Evolutionary conservation across 371 early-diverging fungal genomes (phyloP).

Genomic region (Saksenaea oblongispora): DNA sequence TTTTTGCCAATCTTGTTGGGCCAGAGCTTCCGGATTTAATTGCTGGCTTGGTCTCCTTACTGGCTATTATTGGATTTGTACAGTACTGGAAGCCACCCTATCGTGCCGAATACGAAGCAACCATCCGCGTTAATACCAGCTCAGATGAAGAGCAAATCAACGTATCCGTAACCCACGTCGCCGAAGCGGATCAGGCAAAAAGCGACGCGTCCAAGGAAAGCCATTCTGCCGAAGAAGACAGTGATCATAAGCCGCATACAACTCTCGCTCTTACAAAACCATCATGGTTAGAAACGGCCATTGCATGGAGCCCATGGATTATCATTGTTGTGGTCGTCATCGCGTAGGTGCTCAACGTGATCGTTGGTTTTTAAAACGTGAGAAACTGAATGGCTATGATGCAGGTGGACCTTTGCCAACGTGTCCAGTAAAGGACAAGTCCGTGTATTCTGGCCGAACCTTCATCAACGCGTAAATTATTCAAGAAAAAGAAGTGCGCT

Average conservation of each 20-base stretch:
- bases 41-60: slow-evolving; percentile 44
- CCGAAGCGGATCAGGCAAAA: background rate
- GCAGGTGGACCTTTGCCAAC: slow-evolving; percentile 45
- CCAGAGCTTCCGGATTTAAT: slow-evolving; percentile 53
- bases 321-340: slow-evolving; percentile 48
- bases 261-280: slow-evolving; percentile 26
- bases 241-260: background rate
- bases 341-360: slow-evolving; percentile 21
- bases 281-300: slow-evolving; percentile 26
- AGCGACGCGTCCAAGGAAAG: background rate
- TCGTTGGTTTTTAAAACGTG: background rate
- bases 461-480: slow-evolving; percentile 30
- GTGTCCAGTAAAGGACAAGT: slow-evolving; percentile 30
- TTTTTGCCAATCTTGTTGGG: slow-evolving; percentile 49
- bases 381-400: background rate
- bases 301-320: slow-evolving; percentile 54
- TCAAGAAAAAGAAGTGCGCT: too few species aligned
- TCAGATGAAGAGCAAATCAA: slow-evolving; percentile 16
- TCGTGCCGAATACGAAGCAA: slow-evolving; percentile 39
- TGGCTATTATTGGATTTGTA: slow-evolving; percentile 38
- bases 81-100: slow-evolving; percentile 53
- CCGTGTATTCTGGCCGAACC: slow-evolving; percentile 39
- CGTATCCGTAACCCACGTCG: background rate
- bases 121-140: background rate
- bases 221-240: background rate